Evolutionary conservation across 176 grass and related monocot species (phyloP).

Genomic region (Bonia amplexicaulis): DNA sequence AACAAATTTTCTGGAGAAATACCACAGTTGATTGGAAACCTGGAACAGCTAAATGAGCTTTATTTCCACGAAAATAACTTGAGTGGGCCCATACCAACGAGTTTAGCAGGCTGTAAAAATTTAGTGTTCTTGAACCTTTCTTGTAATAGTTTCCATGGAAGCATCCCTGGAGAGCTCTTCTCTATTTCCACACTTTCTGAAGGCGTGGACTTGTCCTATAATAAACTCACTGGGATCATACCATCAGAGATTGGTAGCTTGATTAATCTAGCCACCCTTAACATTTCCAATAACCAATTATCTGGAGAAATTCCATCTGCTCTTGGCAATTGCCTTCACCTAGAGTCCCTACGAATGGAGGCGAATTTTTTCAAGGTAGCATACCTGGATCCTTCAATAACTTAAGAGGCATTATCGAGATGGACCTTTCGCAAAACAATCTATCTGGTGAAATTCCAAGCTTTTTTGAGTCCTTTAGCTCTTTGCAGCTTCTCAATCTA

Average conservation of each 20-base stretch:
- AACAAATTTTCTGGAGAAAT: constrained; percentile 29
- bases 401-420: constrained; percentile 5
- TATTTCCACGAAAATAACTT: constrained; percentile 1
- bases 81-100: background rate
- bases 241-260: constrained; percentile 10
- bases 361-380: constrained; percentile 17
- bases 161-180: background rate
- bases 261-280: background rate
- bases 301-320: constrained; percentile 23
- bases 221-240: constrained; percentile 13
- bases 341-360: background rate
- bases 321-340: background rate
- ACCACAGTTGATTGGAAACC: constrained; percentile 11
- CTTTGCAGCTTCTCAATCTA: constrained; percentile 22
- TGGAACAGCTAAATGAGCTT: background rate
- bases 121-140: constrained; percentile 23
- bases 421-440: constrained; percentile 40
- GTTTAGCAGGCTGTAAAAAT: background rate
- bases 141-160: constrained; percentile 14
- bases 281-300: background rate
- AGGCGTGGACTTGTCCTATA: background rate
- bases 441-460: constrained; percentile 22
- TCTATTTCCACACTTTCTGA: constrained; percentile 4
- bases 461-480: background rate
- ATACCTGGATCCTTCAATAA: constrained; percentile 4